Evolutionary conservation across 2,329 filamentous ascomycete species (phyloP).

Genomic region (Sporothrix globosa): DNA sequence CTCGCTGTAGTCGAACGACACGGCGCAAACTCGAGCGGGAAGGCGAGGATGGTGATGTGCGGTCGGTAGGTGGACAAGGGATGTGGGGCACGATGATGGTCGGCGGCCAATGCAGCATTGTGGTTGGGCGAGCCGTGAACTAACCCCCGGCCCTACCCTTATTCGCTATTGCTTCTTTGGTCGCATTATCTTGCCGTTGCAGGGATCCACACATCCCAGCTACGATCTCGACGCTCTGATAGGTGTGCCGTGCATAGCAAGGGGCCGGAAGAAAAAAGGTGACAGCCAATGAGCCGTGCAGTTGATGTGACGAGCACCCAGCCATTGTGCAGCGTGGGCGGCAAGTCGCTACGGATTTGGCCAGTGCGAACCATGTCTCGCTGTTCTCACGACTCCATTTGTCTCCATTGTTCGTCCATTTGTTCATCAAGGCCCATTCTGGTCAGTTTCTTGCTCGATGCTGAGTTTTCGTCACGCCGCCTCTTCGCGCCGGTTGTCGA

Average conservation of each 20-base stretch:
- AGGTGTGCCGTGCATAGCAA: constrained; percentile 39
- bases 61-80: constrained; percentile 29
- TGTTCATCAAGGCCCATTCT: neutral
- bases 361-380: constrained; percentile 2
- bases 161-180: constrained; percentile 17
- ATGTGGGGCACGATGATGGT: neutral
- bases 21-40: neutral
- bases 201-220: constrained; percentile 36
- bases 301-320: constrained; percentile 47
- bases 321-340: constrained; percentile 48
- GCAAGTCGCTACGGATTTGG: constrained; percentile 44
- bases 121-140: constrained; percentile 30
- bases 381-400: neutral
- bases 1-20: neutral
- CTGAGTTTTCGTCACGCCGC: constrained; percentile 26
- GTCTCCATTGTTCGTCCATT: neutral
- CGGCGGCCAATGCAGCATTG: constrained; percentile 30
- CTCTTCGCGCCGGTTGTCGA: constrained; percentile 18
- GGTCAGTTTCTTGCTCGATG: neutral
- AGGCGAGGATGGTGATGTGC: constrained; percentile 15
- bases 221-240: constrained; percentile 43
- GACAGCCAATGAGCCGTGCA: constrained; percentile 46
- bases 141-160: constrained; percentile 28
- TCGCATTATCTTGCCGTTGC: constrained; percentile 31
- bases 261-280: neutral